These are phyloP conservation scores for Henckelia pumila DNA, from an alignment of 257 asterid species.

Conservation along the genomic window DNA sequence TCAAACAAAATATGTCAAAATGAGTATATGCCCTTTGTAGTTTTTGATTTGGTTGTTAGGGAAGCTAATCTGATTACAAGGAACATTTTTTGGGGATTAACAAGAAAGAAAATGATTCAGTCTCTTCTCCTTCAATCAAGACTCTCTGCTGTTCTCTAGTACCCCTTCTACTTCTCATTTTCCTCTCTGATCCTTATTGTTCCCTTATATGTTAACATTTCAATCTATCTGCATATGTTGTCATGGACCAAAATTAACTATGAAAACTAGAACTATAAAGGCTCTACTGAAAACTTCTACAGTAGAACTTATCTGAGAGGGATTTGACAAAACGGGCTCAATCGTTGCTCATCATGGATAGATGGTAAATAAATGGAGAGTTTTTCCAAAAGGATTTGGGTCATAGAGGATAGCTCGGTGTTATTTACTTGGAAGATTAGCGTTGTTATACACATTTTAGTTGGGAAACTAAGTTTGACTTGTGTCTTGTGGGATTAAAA, in stretches of 20 bases:
- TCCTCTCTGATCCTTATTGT: not conserved
- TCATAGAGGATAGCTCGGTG: not conserved
- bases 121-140: not conserved
- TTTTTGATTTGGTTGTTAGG: not conserved
- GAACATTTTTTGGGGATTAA: not conserved
- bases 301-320: not conserved
- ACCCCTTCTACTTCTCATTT: not conserved
- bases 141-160: not conserved
- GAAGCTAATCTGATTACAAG: no score
- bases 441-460: not conserved
- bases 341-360: no score
- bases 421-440: no score
- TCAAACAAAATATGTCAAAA: not conserved
- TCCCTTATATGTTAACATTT: not conserved
- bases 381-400: not conserved
- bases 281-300: not conserved
- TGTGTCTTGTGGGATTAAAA: not conserved
- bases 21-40: not conserved
- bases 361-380: not conserved
- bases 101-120: not conserved
- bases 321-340: no score
- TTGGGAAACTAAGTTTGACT: no score
- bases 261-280: not conserved
- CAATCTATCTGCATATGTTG: not conserved
- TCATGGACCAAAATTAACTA: not conserved